These are phyloP conservation scores for Aegle marmelos DNA, from an alignment of 345 rosid genomes.

Conservation along the genomic window DNA sequence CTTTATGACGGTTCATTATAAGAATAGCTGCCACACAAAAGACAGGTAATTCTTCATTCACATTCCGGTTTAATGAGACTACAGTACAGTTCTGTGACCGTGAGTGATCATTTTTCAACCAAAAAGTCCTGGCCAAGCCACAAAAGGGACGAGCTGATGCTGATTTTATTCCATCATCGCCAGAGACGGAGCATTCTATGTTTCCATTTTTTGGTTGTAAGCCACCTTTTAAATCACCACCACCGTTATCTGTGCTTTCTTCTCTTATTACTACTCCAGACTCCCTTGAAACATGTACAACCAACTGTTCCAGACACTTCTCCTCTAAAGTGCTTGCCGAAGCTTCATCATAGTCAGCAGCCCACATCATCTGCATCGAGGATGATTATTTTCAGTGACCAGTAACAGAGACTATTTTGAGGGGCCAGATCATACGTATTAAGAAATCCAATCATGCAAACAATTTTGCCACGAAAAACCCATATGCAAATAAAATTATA, in stretches of 20 bases:
- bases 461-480: not conserved
- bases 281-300: constrained; percentile 49
- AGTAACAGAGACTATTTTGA: not conserved
- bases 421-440: not conserved
- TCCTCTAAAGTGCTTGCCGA: constrained; percentile 49
- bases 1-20: constrained; percentile 80
- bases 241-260: constrained; percentile 39
- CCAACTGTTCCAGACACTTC: constrained; percentile 69
- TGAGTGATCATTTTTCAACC: constrained; percentile 57
- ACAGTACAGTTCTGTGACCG: constrained; percentile 50
- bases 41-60: constrained; percentile 71
- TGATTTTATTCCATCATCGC: constrained; percentile 45
- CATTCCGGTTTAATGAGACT: constrained; percentile 56
- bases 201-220: constrained; percentile 44
- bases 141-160: constrained; percentile 56
- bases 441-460: not conserved
- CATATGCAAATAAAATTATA: not conserved
- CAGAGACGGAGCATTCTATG: constrained; percentile 39
- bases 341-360: constrained; percentile 85
- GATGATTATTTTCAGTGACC: constrained; percentile 7
- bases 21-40: constrained; percentile 92
- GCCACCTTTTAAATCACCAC: constrained; percentile 33
- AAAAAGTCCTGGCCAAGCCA: constrained; percentile 67
- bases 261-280: constrained; percentile 41
- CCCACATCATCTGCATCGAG: constrained; percentile 92